These are phyloP conservation scores for Hibiscus trionum DNA, from an alignment of 345 rosid genomes.

Conservation along the genomic window DNA sequence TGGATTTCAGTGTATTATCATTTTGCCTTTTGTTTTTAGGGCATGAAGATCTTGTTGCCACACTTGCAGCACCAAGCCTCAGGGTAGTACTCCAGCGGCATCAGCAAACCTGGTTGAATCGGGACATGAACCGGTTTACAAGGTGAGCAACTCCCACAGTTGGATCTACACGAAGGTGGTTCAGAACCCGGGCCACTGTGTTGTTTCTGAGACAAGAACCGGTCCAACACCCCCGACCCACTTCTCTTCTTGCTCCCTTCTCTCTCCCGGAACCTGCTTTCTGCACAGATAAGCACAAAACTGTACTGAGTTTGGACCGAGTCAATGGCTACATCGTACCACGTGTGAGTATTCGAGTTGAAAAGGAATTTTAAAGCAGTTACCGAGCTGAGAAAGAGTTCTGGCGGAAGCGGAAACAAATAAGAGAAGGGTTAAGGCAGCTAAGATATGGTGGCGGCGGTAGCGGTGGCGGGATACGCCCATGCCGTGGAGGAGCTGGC, in stretches of 20 bases:
- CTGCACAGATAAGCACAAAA: slow-evolving; percentile 18
- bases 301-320: slow-evolving; percentile 1
- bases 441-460: slow-evolving; percentile 22
- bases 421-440: slow-evolving; percentile 48
- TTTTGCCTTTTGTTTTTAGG: slow-evolving; percentile 22
- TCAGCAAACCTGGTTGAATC: slow-evolving; percentile 56
- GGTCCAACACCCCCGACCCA: slow-evolving; percentile 20
- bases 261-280: slow-evolving; percentile 22
- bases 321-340: neutral
- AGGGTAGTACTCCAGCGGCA: slow-evolving; percentile 84
- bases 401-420: slow-evolving; percentile 34
- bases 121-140: slow-evolving; percentile 87
- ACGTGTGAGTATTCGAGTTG: neutral
- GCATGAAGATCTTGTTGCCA: slow-evolving; percentile 71
- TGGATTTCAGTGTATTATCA: slow-evolving; percentile 1
- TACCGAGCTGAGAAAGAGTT: slow-evolving; percentile 31
- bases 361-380: neutral
- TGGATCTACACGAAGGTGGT: slow-evolving; percentile 85
- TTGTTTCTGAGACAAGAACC: slow-evolving; percentile 32
- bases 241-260: slow-evolving; percentile 21
- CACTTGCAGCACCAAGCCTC: slow-evolving; percentile 99
- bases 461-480: slow-evolving; percentile 31
- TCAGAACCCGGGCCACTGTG: slow-evolving; percentile 58
- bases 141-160: slow-evolving; percentile 73
- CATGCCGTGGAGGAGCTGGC: slow-evolving; percentile 40